phyloP scores from a whole-genome alignment of 306 rosid genomes.

The Sphenostylis stenocarpa region DNA sequence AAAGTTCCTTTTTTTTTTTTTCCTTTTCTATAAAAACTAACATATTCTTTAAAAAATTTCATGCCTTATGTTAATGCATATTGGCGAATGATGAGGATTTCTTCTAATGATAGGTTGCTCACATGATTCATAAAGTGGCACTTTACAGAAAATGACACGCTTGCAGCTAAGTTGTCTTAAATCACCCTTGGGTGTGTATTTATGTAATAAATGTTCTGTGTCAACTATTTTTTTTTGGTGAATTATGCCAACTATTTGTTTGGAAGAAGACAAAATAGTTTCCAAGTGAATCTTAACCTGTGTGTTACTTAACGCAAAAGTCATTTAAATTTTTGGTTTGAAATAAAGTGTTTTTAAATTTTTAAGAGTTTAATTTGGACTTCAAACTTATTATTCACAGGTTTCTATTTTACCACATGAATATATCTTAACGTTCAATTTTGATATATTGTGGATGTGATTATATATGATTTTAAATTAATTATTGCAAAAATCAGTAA shows the following conservation, averaged over 20 bases:
- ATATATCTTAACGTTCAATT: not conserved
- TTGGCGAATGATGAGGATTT: conserved; percentile 13
- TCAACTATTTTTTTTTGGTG: too few species aligned
- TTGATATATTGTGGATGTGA: not conserved
- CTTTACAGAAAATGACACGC: conserved; percentile 24
- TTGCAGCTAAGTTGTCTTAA: conserved; percentile 33
- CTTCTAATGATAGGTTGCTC: conserved; percentile 12
- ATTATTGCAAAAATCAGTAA: not conserved
- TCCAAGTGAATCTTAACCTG: not conserved
- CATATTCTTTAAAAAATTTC: too few species aligned
- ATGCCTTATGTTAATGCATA: not conserved
- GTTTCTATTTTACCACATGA: not conserved
- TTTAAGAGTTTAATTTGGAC: not conserved
- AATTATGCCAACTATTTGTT: too few species aligned
- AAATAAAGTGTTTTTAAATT: not conserved
- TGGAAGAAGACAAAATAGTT: not conserved
- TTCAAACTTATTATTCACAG: not conserved
- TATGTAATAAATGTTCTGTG: not conserved
- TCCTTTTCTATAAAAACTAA: too few species aligned
- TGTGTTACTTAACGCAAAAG: not conserved
- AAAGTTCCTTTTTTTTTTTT: not conserved
- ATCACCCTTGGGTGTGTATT: not conserved
- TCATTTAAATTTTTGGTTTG: not conserved
- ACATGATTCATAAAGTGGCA: conserved; percentile 21
- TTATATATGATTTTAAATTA: too few species aligned